Conservation (phyloP, 2,329 filamentous ascomycete species). For the Chaetothyriales sp. region DNA sequence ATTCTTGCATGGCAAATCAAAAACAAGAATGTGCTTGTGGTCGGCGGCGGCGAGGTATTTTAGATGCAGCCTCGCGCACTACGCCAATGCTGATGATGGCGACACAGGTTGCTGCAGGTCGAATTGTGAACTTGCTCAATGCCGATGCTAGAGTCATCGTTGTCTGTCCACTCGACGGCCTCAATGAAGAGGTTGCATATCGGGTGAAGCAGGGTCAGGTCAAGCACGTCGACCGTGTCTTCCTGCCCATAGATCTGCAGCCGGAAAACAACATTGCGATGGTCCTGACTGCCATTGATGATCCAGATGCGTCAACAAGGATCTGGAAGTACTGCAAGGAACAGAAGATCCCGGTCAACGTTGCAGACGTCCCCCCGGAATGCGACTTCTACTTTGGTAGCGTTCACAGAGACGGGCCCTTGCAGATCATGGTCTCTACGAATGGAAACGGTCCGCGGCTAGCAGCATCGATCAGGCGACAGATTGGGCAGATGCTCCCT, state of each 20-base stretch:
- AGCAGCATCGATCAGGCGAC: slow-evolving; percentile 68
- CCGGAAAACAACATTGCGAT: slow-evolving; percentile 49
- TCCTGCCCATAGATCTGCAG: slow-evolving; percentile 76
- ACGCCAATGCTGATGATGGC: slow-evolving; percentile 4
- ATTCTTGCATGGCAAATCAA: slow-evolving; percentile 93
- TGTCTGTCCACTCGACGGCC: slow-evolving; percentile 60
- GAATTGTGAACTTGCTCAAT: slow-evolving; percentile 79
- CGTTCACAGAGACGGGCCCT: slow-evolving; percentile 80
- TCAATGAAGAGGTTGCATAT: slow-evolving; percentile 77
- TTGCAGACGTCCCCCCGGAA: slow-evolving; percentile 89
- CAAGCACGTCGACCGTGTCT: slow-evolving; percentile 64
- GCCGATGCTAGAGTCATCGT: slow-evolving; percentile 84
- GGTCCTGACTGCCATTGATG: slow-evolving; percentile 87
- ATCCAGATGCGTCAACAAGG: slow-evolving; percentile 71
- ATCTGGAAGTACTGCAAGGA: slow-evolving; percentile 93
- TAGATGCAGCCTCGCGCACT: not conserved
- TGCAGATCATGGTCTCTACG: slow-evolving; percentile 98
- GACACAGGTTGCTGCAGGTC: slow-evolving; percentile 74
- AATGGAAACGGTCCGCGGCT: slow-evolving; percentile 91
- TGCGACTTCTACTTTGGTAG: slow-evolving; percentile 99
- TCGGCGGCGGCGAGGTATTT: slow-evolving; percentile 83
- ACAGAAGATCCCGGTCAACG: slow-evolving; percentile 72
- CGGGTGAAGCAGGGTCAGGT: slow-evolving; percentile 64
- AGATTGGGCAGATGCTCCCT: slow-evolving; percentile 65
- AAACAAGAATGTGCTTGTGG: slow-evolving; percentile 75